Evolutionary conservation across 1,284 basidiomycete genomes (phyloP).

Genomic region (Leccinum pachyderme): DNA sequence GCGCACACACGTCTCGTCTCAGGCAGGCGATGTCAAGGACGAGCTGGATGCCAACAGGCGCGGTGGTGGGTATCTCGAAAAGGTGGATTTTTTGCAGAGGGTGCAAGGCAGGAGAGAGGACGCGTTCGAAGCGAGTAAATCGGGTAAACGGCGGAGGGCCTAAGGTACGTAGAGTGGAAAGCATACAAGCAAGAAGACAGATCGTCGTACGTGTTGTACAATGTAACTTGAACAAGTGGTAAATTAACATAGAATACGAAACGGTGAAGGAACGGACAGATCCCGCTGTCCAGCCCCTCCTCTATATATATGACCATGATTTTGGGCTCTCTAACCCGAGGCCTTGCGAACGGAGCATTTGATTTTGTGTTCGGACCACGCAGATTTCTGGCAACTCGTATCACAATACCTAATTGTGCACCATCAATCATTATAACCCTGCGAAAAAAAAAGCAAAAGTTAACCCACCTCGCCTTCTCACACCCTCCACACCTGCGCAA

Average conservation of each 20-base stretch:
- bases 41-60: slow-evolving; percentile 71
- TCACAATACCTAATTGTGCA: slow-evolving; percentile 46
- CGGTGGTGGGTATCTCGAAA: slow-evolving; percentile 77
- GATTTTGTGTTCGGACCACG: slow-evolving; percentile 49
- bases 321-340: background rate
- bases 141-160: slow-evolving; percentile 53
- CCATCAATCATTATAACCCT: background rate
- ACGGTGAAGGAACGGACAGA: background rate
- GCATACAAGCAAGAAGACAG: background rate
- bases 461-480: slow-evolving; percentile 40
- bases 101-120: slow-evolving; percentile 71
- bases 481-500: slow-evolving; percentile 52
- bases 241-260: background rate
- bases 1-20: slow-evolving; percentile 58
- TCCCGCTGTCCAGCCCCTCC: background rate
- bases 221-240: background rate
- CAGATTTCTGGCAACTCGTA: slow-evolving; percentile 46
- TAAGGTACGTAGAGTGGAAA: slow-evolving; percentile 19
- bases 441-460: background rate
- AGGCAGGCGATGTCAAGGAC: slow-evolving; percentile 50
- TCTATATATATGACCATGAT: background rate
- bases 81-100: slow-evolving; percentile 74
- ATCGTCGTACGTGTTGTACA: background rate
- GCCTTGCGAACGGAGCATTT: slow-evolving; percentile 32
- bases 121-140: slow-evolving; percentile 53